A percentile compares a stretch with the other conserved stretches of the same genome.
Conservation (phyloP, 345 rosid species). For the Xanthoceras sorbifolium region DNA sequence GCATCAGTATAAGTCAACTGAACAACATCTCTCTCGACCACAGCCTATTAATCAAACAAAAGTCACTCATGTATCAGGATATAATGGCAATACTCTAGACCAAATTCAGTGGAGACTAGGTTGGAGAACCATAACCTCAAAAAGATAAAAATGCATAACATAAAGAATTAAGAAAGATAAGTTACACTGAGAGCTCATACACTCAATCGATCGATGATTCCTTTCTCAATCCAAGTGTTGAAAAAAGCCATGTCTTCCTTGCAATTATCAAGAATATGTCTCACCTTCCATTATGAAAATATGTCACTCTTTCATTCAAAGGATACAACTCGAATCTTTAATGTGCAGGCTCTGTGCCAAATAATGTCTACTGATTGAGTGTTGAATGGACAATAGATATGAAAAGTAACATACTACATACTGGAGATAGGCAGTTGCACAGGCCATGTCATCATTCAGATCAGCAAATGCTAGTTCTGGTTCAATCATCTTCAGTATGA, state of each 20-base stretch:
- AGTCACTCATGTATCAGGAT: constrained; percentile 9
- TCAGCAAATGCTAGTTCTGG: constrained; percentile 99
- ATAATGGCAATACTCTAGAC: background rate
- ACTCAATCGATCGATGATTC: constrained; percentile 77
- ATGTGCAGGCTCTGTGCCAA: constrained; percentile 9
- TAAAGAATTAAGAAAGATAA: constrained; percentile 20
- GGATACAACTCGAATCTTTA: constrained; percentile 10
- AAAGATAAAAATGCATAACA: constrained; percentile 9
- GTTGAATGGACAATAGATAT: constrained; percentile 36
- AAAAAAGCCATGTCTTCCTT: constrained; percentile 98
- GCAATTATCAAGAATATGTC: constrained; percentile 83
- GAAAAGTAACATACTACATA: constrained; percentile 93
- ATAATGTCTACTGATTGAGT: constrained; percentile 9
- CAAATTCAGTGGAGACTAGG: background rate
- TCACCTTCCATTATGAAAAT: constrained; percentile 57
- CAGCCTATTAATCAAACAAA: constrained; percentile 56
- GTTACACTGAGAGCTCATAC: constrained; percentile 58
- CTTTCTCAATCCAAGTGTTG: constrained; percentile 97
- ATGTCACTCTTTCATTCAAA: constrained; percentile 17
- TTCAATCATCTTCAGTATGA: constrained; percentile 80
- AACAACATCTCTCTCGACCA: constrained; percentile 84
- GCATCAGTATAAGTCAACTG: constrained; percentile 91
- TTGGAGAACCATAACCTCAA: background rate
- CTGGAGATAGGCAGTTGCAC: constrained; percentile 99
- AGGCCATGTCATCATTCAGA: constrained; percentile 96